Evolutionary conservation across 441 rosid genomes (phyloP).

Genomic region (Pelargonium fulgidum): DNA sequence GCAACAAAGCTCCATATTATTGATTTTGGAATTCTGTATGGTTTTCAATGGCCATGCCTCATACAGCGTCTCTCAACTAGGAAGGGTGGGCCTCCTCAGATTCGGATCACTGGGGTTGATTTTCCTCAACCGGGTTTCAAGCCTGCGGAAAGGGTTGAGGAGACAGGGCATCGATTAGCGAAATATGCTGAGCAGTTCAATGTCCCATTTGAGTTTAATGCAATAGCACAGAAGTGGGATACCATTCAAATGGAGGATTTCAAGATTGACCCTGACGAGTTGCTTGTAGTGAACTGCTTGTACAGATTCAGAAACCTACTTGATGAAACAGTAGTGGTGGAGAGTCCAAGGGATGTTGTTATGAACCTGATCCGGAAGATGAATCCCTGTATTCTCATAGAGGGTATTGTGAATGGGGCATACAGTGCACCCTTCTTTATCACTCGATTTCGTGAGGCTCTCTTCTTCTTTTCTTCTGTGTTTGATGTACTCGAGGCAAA

Average conservation of each 20-base stretch:
- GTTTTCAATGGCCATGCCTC: conserved; percentile 49
- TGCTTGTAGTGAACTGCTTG: conserved; percentile 37
- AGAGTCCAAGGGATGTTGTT: conserved; percentile 38
- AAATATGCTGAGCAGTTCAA: conserved; percentile 36
- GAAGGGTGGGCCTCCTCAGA: conserved; percentile 34
- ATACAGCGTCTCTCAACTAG: conserved; percentile 37
- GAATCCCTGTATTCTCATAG: conserved; percentile 35
- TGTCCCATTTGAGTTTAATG: conserved; percentile 39
- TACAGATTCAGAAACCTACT: conserved; percentile 36
- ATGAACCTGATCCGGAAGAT: conserved; percentile 32
- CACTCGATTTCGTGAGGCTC: conserved; percentile 44
- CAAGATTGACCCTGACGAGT: conserved; percentile 31
- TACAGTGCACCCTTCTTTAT: conserved; percentile 40
- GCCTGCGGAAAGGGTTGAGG: conserved; percentile 42
- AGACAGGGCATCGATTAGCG: conserved; percentile 36
- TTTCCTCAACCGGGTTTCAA: conserved; percentile 42
- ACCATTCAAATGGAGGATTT: conserved; percentile 39
- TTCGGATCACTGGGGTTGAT: conserved; percentile 41
- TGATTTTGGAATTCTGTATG: conserved; percentile 42
- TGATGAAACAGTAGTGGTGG: conserved; percentile 44
- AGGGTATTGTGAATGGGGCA: conserved; percentile 36
- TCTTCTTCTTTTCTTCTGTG: conserved; percentile 38
- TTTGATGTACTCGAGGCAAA: conserved; percentile 38
- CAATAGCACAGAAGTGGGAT: conserved; percentile 46
- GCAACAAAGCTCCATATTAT: conserved; percentile 36